phyloP scores from a whole-genome alignment of 1,284 basidiomycete genomes.

The Peniophora sp. region DNA sequence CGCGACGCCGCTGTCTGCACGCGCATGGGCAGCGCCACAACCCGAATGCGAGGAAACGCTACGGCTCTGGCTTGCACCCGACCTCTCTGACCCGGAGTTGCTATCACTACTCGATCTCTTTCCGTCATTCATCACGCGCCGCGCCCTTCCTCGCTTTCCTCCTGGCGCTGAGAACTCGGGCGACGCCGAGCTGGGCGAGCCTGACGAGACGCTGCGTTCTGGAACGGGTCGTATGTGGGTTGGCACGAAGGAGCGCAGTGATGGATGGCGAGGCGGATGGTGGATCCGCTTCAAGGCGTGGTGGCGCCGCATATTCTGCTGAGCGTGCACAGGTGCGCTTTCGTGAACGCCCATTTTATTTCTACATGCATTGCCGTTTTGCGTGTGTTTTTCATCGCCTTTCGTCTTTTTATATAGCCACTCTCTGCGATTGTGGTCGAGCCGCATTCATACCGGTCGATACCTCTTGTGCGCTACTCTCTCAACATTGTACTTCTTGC shows the following conservation, averaged over 20 bases:
- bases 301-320: slow-evolving; percentile 64
- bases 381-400: not conserved
- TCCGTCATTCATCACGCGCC: slow-evolving; percentile 59
- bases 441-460: slow-evolving; percentile 1
- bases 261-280: slow-evolving; percentile 64
- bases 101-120: slow-evolving; percentile 56
- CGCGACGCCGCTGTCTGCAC: slow-evolving; percentile 24
- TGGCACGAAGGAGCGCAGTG: slow-evolving; percentile 43
- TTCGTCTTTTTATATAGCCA: not conserved
- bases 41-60: slow-evolving; percentile 43
- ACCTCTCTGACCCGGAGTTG: slow-evolving; percentile 60
- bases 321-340: slow-evolving; percentile 6
- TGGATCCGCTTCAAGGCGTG: slow-evolving; percentile 66
- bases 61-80: slow-evolving; percentile 64
- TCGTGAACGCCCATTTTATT: too few relatives aligned
- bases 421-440: slow-evolving; percentile 1
- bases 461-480: too few relatives aligned
- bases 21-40: slow-evolving; percentile 22
- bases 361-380: too few relatives aligned
- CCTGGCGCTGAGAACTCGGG: slow-evolving; percentile 12
- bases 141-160: slow-evolving; percentile 58
- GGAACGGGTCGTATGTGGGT: slow-evolving; percentile 72
- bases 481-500: too few relatives aligned
- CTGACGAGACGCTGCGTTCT: slow-evolving; percentile 61
- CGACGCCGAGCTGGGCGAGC: slow-evolving; percentile 22